These are phyloP conservation scores for Sparassis latifolia DNA, from an alignment of 1,284 basidiomycete genomes.

Conservation along the genomic window DNA sequence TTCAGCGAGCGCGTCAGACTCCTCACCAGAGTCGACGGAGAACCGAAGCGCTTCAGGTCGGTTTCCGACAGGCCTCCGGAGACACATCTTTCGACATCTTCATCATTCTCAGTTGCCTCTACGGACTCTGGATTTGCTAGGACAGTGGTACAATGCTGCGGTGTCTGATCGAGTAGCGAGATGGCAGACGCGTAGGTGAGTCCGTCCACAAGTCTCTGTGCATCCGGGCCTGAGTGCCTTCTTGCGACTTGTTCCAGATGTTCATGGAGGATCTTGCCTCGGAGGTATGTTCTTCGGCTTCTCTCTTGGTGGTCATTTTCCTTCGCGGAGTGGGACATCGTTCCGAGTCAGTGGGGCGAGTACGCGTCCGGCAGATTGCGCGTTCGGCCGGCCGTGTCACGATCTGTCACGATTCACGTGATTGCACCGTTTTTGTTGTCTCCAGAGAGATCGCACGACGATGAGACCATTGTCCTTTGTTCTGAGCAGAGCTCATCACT, in stretches of 20 bases:
- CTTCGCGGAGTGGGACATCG: no score
- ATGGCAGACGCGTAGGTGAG: conserved; percentile 10
- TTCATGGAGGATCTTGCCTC: conserved; percentile 7
- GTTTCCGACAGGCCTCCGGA: conserved; percentile 7
- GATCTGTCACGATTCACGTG: no score
- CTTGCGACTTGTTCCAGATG: conserved; percentile 7
- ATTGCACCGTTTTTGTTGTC: no score
- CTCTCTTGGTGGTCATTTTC: no score
- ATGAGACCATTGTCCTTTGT: no score
- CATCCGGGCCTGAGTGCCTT: background rate
- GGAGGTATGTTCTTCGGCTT: background rate
- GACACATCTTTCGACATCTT: background rate
- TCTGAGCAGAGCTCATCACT: no score
- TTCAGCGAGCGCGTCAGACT: background rate
- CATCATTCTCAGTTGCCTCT: background rate
- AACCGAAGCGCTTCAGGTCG: conserved; percentile 9
- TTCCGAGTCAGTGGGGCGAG: no score
- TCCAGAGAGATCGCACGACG: no score
- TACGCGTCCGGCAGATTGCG: no score
- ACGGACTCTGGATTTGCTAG: background rate
- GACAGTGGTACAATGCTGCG: background rate
- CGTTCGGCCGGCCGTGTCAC: no score
- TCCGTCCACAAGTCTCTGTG: background rate
- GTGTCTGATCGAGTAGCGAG: background rate
- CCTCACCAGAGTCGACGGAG: background rate